A percentile compares a stretch with the other conserved stretches of the same genome.
phyloP scores from a whole-genome alignment of 106 monocot genomes.

The Iris macrosiphon region DNA sequence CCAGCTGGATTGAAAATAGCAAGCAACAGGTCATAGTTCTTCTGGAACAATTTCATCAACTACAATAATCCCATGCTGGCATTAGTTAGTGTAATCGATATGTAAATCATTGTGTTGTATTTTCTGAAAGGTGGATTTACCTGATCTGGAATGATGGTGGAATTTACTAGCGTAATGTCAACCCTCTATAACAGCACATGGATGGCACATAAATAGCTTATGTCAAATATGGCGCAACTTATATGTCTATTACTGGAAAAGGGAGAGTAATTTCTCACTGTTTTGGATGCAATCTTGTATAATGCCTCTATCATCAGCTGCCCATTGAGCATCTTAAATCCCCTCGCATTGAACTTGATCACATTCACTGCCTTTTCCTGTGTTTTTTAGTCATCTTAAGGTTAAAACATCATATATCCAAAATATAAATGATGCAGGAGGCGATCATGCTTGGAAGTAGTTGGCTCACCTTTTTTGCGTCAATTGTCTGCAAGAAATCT shows the following conservation, averaged over 20 bases:
- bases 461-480: constrained; percentile 48
- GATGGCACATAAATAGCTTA: no score
- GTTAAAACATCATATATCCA: no score
- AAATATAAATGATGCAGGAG: no score
- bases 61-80: no score
- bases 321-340: constrained; percentile 56
- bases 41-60: constrained; percentile 80
- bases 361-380: constrained; percentile 74
- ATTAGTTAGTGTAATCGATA: background rate
- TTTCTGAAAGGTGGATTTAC: constrained; percentile 15
- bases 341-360: constrained; percentile 70
- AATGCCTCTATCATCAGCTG: constrained; percentile 75
- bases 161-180: constrained; percentile 63
- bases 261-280: constrained; percentile 27
- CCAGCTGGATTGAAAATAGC: constrained; percentile 92
- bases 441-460: no score
- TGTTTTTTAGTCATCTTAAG: no score
- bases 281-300: constrained; percentile 53
- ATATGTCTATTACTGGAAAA: no score
- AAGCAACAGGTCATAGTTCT: constrained; percentile 83
- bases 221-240: no score
- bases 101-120: background rate
- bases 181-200: constrained; percentile 54
- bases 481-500: constrained; percentile 78
- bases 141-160: constrained; percentile 70